Percentiles rank a stretch among this genome's conserved stretches.
Evolutionary conservation across 306 rosid species (phyloP).

Genomic region (Casuarina equisetifolia): DNA sequence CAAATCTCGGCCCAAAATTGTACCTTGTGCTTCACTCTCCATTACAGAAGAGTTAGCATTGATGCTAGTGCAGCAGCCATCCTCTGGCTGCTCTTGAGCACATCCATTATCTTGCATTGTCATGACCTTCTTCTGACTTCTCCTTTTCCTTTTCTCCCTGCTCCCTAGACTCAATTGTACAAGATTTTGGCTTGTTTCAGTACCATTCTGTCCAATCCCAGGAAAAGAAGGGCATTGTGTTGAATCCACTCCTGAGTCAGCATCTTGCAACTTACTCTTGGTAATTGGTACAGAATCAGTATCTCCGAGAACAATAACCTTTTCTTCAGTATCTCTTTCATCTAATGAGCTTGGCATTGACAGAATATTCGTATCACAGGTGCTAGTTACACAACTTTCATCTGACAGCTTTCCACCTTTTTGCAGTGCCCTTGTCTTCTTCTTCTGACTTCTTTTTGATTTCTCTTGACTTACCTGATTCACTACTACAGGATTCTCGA

Average conservation of each 20-base stretch:
- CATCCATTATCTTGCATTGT: constrained; percentile 13
- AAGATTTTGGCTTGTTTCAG: constrained; percentile 11
- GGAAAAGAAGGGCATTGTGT: constrained; percentile 18
- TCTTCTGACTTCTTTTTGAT: constrained; percentile 26
- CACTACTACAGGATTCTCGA: constrained; percentile 8
- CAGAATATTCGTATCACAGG: constrained; percentile 13
- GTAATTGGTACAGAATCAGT: constrained; percentile 9
- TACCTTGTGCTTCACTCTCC: constrained; percentile 31
- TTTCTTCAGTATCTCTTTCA: constrained; percentile 11
- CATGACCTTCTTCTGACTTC: constrained; percentile 21
- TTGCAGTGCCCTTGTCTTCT: constrained; percentile 19
- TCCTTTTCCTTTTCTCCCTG: constrained; percentile 23
- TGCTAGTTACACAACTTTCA: constrained; percentile 20
- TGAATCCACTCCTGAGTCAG: constrained; percentile 5
- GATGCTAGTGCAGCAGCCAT: constrained; percentile 20
- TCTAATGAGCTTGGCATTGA: constrained; percentile 19
- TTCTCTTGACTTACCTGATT: constrained; percentile 23
- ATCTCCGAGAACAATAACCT: constrained; percentile 17
- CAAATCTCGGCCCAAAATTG: background rate
- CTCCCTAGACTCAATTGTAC: constrained; percentile 13
- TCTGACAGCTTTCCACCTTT: background rate
- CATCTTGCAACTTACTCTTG: constrained; percentile 29
- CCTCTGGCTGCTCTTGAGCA: constrained; percentile 27
- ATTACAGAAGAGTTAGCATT: constrained; percentile 13
- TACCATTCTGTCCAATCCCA: constrained; percentile 20